Evolutionary conservation across 2,329 filamentous ascomycete genomes (phyloP), one percentile per base, ranked within the genome.

Genomic region (Venturia aucupariae): DNA sequence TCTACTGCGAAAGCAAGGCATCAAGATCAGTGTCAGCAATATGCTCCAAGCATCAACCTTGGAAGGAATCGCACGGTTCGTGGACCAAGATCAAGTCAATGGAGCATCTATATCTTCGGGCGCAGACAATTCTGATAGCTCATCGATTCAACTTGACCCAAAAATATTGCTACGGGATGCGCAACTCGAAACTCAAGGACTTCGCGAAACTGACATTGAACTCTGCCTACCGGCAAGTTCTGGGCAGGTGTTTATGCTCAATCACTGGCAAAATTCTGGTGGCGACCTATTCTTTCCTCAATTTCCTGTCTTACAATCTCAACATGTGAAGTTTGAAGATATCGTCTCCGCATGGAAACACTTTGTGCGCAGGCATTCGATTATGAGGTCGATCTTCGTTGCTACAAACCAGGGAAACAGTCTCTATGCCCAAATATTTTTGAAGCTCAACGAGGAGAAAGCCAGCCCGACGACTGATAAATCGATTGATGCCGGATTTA

Each of bases 181-280:
- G 4, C 15, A 15, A 24, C 32, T 60, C 4, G 38, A 32, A 86
- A 0, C 67, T 86, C 0, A 38, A 68, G 0, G 63, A 70, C 0
- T 72, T 77, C 10, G 76, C 77, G 24, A 70, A 1, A 68, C 77
- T 0, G 72, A 82, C 4, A 75, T 90, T 15, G 82, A 89, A 65
- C 71, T 70, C 0, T 68, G 89, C 0, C 73, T 93, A 1, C 90
- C 90, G 0, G 86, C 87, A 2, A 85, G 90, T 3, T 82, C 91
- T 2, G 90, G 91, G 70, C 92, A 97, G 72, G 76, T 84, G 0
- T 92, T 94, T 73, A 90, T 94, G 86, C 78, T 97, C 32, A 86
- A 84, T 19, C 81, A 85, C 54, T 95, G 90, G 90, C 82, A 89
- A 67, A 86, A 84, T 54, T 85, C 86, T 0, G 71, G 77, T 1